A percentile compares a stretch with the other conserved stretches of the same genome.
phyloP scores from a whole-genome alignment of 495 filamentous ascomycete species.

The Wilcoxina mikolae region DNA sequence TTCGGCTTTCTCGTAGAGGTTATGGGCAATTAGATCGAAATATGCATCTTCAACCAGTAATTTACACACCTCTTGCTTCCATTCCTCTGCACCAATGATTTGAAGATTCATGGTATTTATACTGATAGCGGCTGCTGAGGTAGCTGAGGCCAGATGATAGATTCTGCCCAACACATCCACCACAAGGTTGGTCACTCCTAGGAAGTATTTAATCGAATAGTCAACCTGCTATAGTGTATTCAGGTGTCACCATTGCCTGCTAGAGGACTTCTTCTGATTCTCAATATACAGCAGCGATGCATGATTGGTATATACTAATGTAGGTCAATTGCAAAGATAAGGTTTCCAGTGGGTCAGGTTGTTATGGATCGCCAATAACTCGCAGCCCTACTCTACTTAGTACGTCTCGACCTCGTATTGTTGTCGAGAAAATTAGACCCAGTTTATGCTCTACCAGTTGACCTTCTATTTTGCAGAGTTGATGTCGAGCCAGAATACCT shows the following conservation, averaged over 20 bases:
- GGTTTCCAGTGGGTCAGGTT: neutral
- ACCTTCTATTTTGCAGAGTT: neutral
- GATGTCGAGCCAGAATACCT: neutral
- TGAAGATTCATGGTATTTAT: neutral
- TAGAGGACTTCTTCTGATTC: neutral
- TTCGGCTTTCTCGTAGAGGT: too few species aligned
- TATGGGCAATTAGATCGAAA: neutral
- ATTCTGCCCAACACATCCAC: neutral
- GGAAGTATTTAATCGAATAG: neutral
- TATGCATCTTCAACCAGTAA: neutral
- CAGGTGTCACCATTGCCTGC: neutral
- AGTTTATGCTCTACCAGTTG: neutral
- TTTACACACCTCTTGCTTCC: neutral
- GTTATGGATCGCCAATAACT: neutral
- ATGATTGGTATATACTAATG: too few species aligned
- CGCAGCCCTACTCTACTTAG: neutral
- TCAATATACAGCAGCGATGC: too few species aligned
- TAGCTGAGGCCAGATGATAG: neutral
- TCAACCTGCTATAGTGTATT: neutral
- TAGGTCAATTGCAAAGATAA: too few species aligned
- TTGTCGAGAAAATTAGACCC: neutral
- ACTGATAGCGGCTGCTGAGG: neutral
- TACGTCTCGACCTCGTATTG: neutral
- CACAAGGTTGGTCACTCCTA: neutral
- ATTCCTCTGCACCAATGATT: neutral